Conservation (phyloP, 163 green algal genomes). For the Volvox carteri region DNA sequence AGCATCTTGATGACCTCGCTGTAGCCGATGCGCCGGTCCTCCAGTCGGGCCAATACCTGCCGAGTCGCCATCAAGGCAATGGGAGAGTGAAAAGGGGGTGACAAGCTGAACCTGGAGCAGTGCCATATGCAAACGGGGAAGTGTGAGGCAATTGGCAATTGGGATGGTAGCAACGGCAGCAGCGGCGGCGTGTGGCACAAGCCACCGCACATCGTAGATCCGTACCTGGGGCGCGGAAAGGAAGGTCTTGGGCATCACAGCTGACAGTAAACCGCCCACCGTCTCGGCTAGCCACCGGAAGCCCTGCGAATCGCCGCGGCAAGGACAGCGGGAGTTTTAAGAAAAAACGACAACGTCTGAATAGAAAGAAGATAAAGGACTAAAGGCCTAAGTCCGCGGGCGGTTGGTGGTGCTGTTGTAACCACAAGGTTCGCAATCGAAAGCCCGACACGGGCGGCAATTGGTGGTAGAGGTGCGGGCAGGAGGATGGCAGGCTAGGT, state of each 20-base stretch:
- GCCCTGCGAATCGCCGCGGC: too few relatives aligned
- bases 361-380: too few relatives aligned
- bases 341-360: too few relatives aligned
- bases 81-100: neutral
- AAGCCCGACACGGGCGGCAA: too few relatives aligned
- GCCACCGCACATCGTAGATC: neutral
- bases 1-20: conserved; percentile 48
- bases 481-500: too few relatives aligned
- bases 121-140: neutral
- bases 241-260: conserved; percentile 15
- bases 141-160: neutral
- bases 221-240: neutral
- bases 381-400: too few relatives aligned
- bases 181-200: neutral
- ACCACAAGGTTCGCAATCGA: too few relatives aligned
- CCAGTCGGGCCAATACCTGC: conserved; percentile 28
- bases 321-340: too few relatives aligned
- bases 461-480: too few relatives aligned
- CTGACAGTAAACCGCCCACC: conserved; percentile 9
- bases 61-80: neutral
- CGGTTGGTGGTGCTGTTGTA: too few relatives aligned
- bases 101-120: neutral
- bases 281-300: conserved; percentile 1
- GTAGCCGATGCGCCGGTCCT: conserved; percentile 50
- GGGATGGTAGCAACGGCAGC: neutral